Conservation (phyloP, 169 alveolate species). For the Plasmodium gaboni region DNA sequence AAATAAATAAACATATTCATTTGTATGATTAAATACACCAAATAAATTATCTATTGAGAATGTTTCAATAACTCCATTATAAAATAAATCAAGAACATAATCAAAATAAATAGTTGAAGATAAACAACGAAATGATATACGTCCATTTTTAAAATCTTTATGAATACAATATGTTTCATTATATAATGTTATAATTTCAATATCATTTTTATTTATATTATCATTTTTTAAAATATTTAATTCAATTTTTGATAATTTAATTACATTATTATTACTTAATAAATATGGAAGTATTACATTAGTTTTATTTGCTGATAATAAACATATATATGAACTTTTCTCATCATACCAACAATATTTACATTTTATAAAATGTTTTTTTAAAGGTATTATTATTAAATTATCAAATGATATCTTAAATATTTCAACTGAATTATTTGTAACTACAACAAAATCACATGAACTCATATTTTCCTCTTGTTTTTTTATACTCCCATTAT, state of each 20-base stretch:
- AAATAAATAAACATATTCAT: conserved; percentile 51
- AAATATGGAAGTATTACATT: conserved; percentile 53
- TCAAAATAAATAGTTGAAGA: conserved; percentile 65
- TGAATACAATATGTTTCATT: conserved; percentile 68
- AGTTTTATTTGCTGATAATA: conserved; percentile 37
- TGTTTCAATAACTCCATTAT: conserved; percentile 20
- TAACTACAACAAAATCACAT: conserved; percentile 52
- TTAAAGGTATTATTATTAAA: conserved; percentile 34
- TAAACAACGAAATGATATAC: conserved; percentile 66
- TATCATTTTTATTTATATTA: conserved; percentile 34
- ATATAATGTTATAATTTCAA: conserved; percentile 43
- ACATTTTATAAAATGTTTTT: conserved; percentile 40
- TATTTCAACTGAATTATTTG: conserved; percentile 38
- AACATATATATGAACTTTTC: conserved; percentile 55
- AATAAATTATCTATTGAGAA: conserved; percentile 39
- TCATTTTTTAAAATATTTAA: conserved; percentile 28
- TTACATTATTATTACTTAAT: conserved; percentile 45
- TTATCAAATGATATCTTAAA: conserved; percentile 54
- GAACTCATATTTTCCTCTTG: neutral
- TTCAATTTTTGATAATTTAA: conserved; percentile 56
- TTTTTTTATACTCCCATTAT: neutral
- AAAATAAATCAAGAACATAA: conserved; percentile 60
- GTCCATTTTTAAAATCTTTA: conserved; percentile 59
- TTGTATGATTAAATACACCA: conserved; percentile 35
- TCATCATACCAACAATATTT: conserved; percentile 62